Base-by-base conservation (phyloP, 2,329 filamentous ascomycete species). In the Aureobasidium vineae region DNA sequence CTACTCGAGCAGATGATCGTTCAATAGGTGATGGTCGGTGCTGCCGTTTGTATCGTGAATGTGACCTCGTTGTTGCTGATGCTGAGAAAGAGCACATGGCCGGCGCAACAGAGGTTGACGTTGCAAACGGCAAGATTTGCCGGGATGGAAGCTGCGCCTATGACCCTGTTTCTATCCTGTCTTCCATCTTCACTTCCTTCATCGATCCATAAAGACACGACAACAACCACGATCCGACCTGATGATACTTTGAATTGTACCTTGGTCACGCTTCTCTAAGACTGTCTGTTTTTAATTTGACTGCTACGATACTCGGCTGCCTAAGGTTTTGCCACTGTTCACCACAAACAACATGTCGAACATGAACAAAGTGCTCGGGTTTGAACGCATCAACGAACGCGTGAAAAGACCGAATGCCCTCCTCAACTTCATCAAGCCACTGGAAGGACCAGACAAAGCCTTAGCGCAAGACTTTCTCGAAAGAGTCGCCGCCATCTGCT, bases 381-480 rank as follows among this genome's bases (percentile, higher is more conserved):
- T 92, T 73, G 85, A 91, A 78, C 86, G 91, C 69, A 81, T 96
- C 60, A 96, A 96, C 73, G 88, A 87, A 71, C 89, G 85, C 73
- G 85, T 83, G 53, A 86, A 88, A 64, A 88, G 90, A 67, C 91
- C 91, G 8, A 96, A 95, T 72, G 82, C 86, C 26, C 85, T 87
- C 68, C 91, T 96, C 71, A 86, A 91, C 74, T 96, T 96, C 80
- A 94, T 96, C 79, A 92, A 92, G 73, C 88, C 91, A 1, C 81
- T 93, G 0, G 67, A 70, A 33, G 89, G 90, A 0, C 79, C 84
- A 0, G 84, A 88, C 69, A 63, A 67, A n/a, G 45, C 52, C 5
- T 81, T 83, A 8, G 86, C 90, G 0, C 86, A 88, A 70, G 87
- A 89, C 67, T 92, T 90, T 69, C 81, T 94, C 1, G 88, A 91